These are phyloP conservation scores for Fonsecaea monophora DNA, from an alignment of 2,329 filamentous ascomycete genomes.

Conservation along the genomic window DNA sequence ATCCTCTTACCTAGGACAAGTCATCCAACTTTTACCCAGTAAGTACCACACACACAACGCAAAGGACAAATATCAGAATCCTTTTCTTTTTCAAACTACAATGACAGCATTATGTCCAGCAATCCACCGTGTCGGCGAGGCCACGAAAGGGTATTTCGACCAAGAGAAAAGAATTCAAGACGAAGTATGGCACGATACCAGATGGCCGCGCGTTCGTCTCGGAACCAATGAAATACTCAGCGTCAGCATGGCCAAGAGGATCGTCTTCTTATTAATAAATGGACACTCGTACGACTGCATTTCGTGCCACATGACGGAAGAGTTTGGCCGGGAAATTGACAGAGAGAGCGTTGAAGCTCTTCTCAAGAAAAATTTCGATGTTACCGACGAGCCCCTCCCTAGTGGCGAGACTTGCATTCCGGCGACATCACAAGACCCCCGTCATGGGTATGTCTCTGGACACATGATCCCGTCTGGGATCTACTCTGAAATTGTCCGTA, in stretches of 20 bases:
- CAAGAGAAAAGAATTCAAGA: background rate
- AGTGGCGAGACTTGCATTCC: slow-evolving; percentile 15
- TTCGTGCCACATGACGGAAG: slow-evolving; percentile 17
- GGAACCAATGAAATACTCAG: slow-evolving; percentile 21
- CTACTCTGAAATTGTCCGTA: background rate
- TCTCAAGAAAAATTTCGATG: slow-evolving; percentile 20
- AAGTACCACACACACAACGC: background rate
- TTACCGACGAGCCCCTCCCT: slow-evolving; percentile 14
- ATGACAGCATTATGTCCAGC: background rate
- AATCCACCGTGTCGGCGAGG: background rate
- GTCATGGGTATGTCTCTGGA: background rate
- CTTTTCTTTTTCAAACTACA: background rate
- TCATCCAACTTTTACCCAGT: background rate
- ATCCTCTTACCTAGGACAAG: background rate
- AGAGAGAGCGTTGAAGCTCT: slow-evolving; percentile 24
- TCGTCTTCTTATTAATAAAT: slow-evolving; percentile 16
- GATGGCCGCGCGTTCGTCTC: slow-evolving; percentile 17
- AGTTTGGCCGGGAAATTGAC: slow-evolving; percentile 24
- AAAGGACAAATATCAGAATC: background rate
- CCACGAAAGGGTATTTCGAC: slow-evolving; percentile 9
- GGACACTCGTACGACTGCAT: slow-evolving; percentile 7
- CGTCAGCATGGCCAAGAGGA: slow-evolving; percentile 19
- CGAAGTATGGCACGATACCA: slow-evolving; percentile 16
- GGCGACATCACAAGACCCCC: background rate
- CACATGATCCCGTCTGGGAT: background rate